Percentiles rank a stretch among this genome's conserved stretches.
phyloP scores from a whole-genome alignment of 108 stramenopile genomes.

The Cyclostephanos invisitatus region DNA sequence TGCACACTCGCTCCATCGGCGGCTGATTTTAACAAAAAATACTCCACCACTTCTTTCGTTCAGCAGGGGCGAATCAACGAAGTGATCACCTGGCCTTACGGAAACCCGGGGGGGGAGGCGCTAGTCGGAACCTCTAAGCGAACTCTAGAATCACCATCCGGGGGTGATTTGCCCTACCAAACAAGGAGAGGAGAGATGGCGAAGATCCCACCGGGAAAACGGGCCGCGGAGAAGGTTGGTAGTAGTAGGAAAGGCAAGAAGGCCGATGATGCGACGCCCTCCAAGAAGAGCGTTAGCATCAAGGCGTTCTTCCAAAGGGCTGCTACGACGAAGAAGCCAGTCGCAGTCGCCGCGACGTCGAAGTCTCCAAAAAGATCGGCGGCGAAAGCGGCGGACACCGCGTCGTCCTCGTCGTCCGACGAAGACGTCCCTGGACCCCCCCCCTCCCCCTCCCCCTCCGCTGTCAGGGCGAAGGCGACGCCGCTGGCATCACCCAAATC shows the following conservation, averaged over 20 bases:
- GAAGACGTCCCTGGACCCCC: not conserved
- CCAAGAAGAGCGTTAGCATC: constrained; percentile 8
- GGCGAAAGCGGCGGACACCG: not conserved
- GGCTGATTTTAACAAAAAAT: no score
- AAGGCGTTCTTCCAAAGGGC: constrained; percentile 11
- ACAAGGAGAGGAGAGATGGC: no score
- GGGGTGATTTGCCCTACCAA: no score
- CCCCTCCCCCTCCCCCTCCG: not conserved
- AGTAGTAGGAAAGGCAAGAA: not conserved
- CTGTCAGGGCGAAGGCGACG: not conserved
- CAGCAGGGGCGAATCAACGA: no score
- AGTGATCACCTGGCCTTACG: no score
- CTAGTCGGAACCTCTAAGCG: no score
- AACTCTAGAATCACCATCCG: no score
- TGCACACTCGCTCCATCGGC: no score
- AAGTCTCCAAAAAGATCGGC: not conserved
- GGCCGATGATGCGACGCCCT: constrained; percentile 1
- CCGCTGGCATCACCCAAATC: not conserved
- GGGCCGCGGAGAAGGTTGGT: no score
- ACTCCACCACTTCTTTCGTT: no score
- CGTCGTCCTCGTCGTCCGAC: not conserved
- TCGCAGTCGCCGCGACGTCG: not conserved
- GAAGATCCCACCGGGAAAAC: no score
- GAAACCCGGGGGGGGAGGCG: no score
- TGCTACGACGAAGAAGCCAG: not conserved